Percentiles rank a stretch among this genome's conserved stretches.
Evolutionary conservation across 2,329 filamentous ascomycete genomes (phyloP).

Genomic region (Apiospora kogelbergensis): DNA sequence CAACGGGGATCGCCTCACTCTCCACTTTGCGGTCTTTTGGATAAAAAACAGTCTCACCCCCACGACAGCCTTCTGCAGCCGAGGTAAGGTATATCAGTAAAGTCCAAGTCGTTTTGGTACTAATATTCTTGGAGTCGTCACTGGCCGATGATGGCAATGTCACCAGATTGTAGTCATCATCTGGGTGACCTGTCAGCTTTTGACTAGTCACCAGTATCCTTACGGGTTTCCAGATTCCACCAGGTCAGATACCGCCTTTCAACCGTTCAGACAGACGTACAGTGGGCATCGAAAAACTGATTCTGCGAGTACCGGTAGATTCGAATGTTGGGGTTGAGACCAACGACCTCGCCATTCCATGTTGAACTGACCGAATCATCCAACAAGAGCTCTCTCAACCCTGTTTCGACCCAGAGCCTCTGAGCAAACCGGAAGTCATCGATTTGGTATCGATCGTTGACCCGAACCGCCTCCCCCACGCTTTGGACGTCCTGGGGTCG

Average conservation of each 20-base stretch:
- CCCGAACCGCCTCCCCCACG: slow-evolving; percentile 75
- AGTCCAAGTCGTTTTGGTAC: slow-evolving; percentile 84
- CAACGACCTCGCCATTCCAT: slow-evolving; percentile 29
- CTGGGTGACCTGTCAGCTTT: slow-evolving; percentile 29
- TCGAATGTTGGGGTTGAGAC: slow-evolving; percentile 80
- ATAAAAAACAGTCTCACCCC: slow-evolving; percentile 92
- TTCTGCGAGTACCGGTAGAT: slow-evolving; percentile 84
- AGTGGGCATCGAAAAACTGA: slow-evolving; percentile 92
- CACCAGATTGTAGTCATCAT: slow-evolving; percentile 83
- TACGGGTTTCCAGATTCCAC: too few species aligned
- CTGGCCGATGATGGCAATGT: slow-evolving; percentile 48
- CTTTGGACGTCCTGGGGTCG: slow-evolving; percentile 77
- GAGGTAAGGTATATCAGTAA: slow-evolving; percentile 84
- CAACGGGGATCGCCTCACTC: slow-evolving; percentile 68
- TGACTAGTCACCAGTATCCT: not conserved
- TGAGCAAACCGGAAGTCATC: slow-evolving; percentile 74
- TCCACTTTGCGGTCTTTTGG: slow-evolving; percentile 60
- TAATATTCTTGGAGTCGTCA: slow-evolving; percentile 34
- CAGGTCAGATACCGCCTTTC: not conserved
- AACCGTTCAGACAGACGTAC: slow-evolving; percentile 51
- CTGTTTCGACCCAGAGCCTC: slow-evolving; percentile 75
- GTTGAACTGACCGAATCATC: slow-evolving; percentile 38
- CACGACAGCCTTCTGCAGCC: slow-evolving; percentile 69
- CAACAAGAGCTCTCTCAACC: slow-evolving; percentile 62
- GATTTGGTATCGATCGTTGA: slow-evolving; percentile 88